These are phyloP conservation scores for Kwoniella dejecticola DNA, from an alignment of 768 basidiomycete genomes.

Conservation along the genomic window DNA sequence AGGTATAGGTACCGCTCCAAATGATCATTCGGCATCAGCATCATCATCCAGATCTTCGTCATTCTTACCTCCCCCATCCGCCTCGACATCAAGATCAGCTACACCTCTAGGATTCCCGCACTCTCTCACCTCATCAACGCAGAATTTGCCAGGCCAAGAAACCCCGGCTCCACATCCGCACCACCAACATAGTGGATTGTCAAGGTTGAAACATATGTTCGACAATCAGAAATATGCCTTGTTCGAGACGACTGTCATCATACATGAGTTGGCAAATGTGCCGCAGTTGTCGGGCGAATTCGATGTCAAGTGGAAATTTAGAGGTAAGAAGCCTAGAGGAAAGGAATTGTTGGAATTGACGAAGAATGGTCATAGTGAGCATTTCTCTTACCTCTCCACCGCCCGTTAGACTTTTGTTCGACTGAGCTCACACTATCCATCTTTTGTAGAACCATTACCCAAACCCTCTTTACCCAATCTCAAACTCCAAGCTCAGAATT, in stretches of 20 bases:
- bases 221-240: constrained; percentile 33
- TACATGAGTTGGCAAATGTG: constrained; percentile 44
- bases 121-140: constrained; percentile 15
- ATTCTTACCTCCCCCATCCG: constrained; percentile 4
- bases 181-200: constrained; percentile 9
- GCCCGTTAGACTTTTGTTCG: no score
- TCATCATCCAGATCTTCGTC: constrained; percentile 13
- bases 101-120: constrained; percentile 8
- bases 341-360: constrained; percentile 22
- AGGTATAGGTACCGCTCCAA: neutral
- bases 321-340: constrained; percentile 32
- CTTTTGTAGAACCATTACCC: neutral
- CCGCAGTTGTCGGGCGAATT: constrained; percentile 45
- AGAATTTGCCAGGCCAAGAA: neutral
- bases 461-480: constrained; percentile 42
- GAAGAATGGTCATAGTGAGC: constrained; percentile 22
- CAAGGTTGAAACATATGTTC: constrained; percentile 29
- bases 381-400: neutral
- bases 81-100: constrained; percentile 1
- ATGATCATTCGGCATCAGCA: neutral
- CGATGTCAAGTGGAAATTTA: constrained; percentile 41
- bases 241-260: constrained; percentile 31
- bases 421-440: no score
- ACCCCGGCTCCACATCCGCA: neutral
- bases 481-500: constrained; percentile 23